Evolutionary conservation across 1,284 basidiomycete genomes (phyloP).

Genomic region (Blastosporella zonata): DNA sequence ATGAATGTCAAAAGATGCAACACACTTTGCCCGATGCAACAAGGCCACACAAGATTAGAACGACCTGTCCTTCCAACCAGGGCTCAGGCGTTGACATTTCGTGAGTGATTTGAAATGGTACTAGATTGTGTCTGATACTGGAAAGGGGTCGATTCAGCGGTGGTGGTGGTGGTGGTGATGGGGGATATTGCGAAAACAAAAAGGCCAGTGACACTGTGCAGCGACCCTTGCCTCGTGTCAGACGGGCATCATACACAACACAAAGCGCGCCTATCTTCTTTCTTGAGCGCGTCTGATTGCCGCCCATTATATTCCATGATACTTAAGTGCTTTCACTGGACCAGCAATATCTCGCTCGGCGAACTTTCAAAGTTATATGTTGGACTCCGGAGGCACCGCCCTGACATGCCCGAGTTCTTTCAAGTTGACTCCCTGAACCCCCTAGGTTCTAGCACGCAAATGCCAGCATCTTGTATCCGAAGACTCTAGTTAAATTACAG

Average conservation of each 20-base stretch:
- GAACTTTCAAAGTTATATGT: too few relatives aligned
- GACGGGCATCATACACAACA: background rate
- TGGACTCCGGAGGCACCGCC: too few relatives aligned
- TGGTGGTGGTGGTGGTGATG: background rate
- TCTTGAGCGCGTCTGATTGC: background rate
- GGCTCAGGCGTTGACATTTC: constrained; percentile 15
- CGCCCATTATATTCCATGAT: background rate
- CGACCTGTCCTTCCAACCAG: constrained; percentile 37
- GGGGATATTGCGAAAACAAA: too few relatives aligned
- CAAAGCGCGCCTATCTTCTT: background rate
- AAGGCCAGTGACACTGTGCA: too few relatives aligned
- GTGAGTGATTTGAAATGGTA: background rate
- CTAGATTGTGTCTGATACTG: background rate
- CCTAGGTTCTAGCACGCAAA: too few relatives aligned
- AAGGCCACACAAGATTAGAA: constrained; percentile 67
- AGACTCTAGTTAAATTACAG: too few relatives aligned
- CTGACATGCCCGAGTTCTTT: too few relatives aligned
- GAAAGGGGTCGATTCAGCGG: background rate
- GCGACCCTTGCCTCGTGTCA: background rate
- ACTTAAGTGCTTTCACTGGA: too few relatives aligned
- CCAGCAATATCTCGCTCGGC: too few relatives aligned
- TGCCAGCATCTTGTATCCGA: too few relatives aligned
- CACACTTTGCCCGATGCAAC: constrained; percentile 69
- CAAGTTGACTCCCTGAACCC: too few relatives aligned
- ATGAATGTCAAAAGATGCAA: constrained; percentile 1